These are phyloP conservation scores for Protea cynaroides DNA, from an alignment of 164 flowering plant genomes.

Conservation along the genomic window DNA sequence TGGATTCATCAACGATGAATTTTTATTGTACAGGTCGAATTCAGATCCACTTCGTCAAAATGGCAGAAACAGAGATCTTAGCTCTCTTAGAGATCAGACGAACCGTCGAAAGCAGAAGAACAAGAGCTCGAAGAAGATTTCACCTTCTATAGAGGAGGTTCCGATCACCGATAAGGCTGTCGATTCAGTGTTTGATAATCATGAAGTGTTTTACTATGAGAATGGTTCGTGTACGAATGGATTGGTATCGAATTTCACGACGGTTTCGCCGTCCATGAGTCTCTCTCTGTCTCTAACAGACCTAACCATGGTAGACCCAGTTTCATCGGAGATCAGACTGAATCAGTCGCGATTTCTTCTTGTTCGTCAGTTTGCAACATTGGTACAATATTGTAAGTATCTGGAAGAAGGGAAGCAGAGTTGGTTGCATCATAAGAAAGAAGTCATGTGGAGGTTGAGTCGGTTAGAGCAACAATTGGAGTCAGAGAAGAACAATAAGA, in stretches of 20 bases:
- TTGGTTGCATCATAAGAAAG: too few relatives aligned
- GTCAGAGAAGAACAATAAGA: too few relatives aligned
- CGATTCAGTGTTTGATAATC: slow-evolving; percentile 13
- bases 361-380: too few relatives aligned
- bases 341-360: too few relatives aligned
- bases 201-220: neutral
- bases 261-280: too few relatives aligned
- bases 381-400: too few relatives aligned
- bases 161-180: slow-evolving; percentile 10
- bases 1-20: slow-evolving; percentile 10
- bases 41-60: slow-evolving; percentile 27
- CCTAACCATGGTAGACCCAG: too few relatives aligned
- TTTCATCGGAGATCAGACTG: too few relatives aligned
- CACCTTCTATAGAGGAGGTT: slow-evolving; percentile 18
- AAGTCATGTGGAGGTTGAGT: too few relatives aligned
- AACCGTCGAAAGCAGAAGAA: slow-evolving; percentile 32
- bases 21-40: slow-evolving; percentile 17
- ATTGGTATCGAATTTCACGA: slow-evolving; percentile 9
- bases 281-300: too few relatives aligned
- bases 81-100: neutral
- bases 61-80: neutral
- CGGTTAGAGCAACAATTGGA: too few relatives aligned
- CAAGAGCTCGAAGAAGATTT: slow-evolving; percentile 19
- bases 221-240: slow-evolving; percentile 7
- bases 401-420: too few relatives aligned